Base-by-base conservation (phyloP, 345 rosid genomes). In the Citrus sp. region DNA sequence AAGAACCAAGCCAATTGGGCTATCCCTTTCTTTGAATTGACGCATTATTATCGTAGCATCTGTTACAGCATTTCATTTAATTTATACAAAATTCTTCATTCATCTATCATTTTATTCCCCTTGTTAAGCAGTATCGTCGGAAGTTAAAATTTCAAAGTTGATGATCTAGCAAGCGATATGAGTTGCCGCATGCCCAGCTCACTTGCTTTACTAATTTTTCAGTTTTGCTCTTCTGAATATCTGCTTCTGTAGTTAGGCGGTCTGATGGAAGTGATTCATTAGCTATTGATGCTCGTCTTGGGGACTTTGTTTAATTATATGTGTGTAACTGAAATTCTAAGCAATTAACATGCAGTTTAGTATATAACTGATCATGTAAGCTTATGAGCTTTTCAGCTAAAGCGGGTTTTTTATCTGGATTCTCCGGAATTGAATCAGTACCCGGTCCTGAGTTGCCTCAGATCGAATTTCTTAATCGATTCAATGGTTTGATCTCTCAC, bases 361-460 rank as follows among this genome's bases (percentile, higher is more conserved):
- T 7, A 40, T 61, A 66, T 30, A 46, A 35, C 24, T 59, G 77
- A 61, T 49, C 51, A 32, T 56, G 40, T 56, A 46, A 46, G 10
- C 27, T 72, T 79, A 27, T 70, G 40, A 16, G 38, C 71, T 79
- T 72, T 81, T 88, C 92, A 92, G 98, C 93, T 60, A 68, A 86
- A 81, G 98, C 98, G 21, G 98, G 98, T 14, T 3, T 95, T 56
- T 72, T 95, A 83, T 95, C 98, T 0, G 98, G 98, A 78, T 83
- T 83, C 22, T 30, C 98, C 7, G 98, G 98, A 42, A 84, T 95
- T 72, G 98, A 93, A 87, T 95, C 99, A 68, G 78, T 93, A n/a
- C 98, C 98, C 6, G 94, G 96, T 38, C 99, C 99, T 7, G 73
- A 91, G 70, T 80, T 95, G 78, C 99, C 99, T 40, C 79, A 89